Base-by-base conservation (phyloP, 352 stramenopile species). In the Globisporangium paroecandrum region DNA sequence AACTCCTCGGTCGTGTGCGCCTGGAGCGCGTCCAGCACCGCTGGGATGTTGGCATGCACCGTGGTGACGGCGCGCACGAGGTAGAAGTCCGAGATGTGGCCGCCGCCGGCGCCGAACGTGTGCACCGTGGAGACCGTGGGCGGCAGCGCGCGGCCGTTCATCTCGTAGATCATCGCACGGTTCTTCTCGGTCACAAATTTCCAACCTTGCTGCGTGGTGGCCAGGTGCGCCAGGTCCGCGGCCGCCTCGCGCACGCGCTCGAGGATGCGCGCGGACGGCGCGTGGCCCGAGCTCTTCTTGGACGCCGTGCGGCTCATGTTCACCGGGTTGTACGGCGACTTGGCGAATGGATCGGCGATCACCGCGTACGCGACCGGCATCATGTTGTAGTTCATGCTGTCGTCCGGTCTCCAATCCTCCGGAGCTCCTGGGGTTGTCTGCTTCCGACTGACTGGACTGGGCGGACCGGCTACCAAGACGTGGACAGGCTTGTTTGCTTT, bases 51-150 rank as follows among this genome's bases (percentile, higher is more conserved):
- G 5, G 72, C 72, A 58, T 83, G 68, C 4, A 89, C 72, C 1
- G 82, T 89, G 2, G 82, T 89, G 24, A 89, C 82, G 22, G 72
- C 82, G 38, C 84, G 77, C 29, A 90, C 78, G n/a, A 90, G 51
- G 64, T 89, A 89, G 61, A 85, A 91, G 60, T 89, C 83, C 47
- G 79, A 77, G 47, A 79, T 75, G 43, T 85, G 72, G 24, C 78
- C 76, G 49, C 79, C 78, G 9, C 76, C 76, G 49, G 70, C 71
- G 43, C 77, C 78, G 65, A 87, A 87, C 53, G 81, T 87, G 27
- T 47, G 62, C 47, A 77, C 71, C n/a, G 79, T 85, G 10, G 69
- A 73, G 1, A 87, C 71, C 5, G 68, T 74, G 5, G 65, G 18
- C 8, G 83, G 83, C 41, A 91, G 66, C 32, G 79, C 79, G 2